Conservation (phyloP, 495 filamentous ascomycete genomes). For the Xylaria telfairii region DNA sequence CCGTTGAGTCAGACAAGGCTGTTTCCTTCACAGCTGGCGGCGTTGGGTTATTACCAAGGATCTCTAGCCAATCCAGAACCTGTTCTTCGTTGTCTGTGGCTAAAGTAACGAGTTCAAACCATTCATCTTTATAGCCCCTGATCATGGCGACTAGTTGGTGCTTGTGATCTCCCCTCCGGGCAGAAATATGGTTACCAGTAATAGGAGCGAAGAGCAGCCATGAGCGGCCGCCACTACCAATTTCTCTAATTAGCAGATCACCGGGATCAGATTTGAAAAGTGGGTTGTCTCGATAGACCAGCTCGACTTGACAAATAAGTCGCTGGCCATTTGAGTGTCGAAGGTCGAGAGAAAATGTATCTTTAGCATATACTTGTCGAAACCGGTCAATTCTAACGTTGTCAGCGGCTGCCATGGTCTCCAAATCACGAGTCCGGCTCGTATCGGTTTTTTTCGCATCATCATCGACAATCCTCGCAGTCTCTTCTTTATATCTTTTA, state of each 20-base stretch:
- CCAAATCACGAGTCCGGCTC: slow-evolving; percentile 76
- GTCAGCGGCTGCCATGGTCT: slow-evolving; percentile 71
- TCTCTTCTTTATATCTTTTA: slow-evolving; percentile 81
- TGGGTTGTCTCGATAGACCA: slow-evolving; percentile 81
- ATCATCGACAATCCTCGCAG: slow-evolving; percentile 87
- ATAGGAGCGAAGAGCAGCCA: slow-evolving; percentile 93
- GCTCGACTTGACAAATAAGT: slow-evolving; percentile 86
- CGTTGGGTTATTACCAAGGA: slow-evolving; percentile 76
- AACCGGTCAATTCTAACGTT: slow-evolving; percentile 73
- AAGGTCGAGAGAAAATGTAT: slow-evolving; percentile 85
- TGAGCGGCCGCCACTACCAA: slow-evolving; percentile 70
- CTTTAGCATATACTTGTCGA: slow-evolving; percentile 82
- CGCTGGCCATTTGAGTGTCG: slow-evolving; percentile 88
- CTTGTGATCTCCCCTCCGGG: slow-evolving; percentile 73
- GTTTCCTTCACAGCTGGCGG: slow-evolving; percentile 63
- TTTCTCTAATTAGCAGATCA: slow-evolving; percentile 89
- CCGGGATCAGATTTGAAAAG: slow-evolving; percentile 60
- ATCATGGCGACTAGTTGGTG: slow-evolving; percentile 85
- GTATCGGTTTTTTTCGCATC: slow-evolving; percentile 84
- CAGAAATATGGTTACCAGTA: slow-evolving; percentile 70
- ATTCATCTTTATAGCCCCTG: slow-evolving; percentile 69
- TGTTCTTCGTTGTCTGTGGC: slow-evolving; percentile 73
- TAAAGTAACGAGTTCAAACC: slow-evolving; percentile 83
- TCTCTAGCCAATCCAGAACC: slow-evolving; percentile 83
- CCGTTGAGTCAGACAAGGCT: slow-evolving; percentile 25